Evolutionary conservation across 257 asterid genomes (phyloP), one percentile per base, ranked within the genome.

Genomic region (Solanum medicagineum): DNA sequence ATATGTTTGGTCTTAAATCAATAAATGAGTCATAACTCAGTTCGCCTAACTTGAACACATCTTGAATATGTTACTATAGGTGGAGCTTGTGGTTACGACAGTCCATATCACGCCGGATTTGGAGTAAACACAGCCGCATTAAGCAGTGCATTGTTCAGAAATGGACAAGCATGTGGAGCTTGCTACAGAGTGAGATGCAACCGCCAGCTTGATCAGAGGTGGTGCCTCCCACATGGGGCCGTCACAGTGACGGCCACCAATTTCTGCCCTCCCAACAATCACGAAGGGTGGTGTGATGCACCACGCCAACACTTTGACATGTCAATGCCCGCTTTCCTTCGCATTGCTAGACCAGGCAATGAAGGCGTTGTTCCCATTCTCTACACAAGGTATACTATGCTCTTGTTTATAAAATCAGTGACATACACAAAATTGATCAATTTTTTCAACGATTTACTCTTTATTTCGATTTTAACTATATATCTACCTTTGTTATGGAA

Each of bases 211-310:
- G 94, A 91, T 7, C 88, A 84, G 0, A 87, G n/a, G 81, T 94
- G 98, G 97, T 94, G 97, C 79, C 89, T 89, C 80, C 91, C 90
- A 42, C 75, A 79, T 14, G 92, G 88, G 32, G 84, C 92, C 1
- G 85, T 94, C 87, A 92, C 92, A 0, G 90, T 94, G 5, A 94
- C 95, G 17, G 92, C 94, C 88, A 91, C 97, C 86, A 94, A 94
- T 85, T 90, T 94, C 66, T 94, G 98, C 90, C 97, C 95, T 32
- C 87, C 98, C 0, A 93, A 94, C 88, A 84, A 92, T 87, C 91
- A 85, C 3, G 95, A 95, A 1, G 97, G 98, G 24, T 94, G 97
- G 97, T 94, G 98, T 81, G 92, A 94, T 81, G 92, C 93, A 12
- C 97, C 97, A 0, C 93, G 91, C 20, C 92, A 90, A 69, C 98